Percentiles rank a stretch among this genome's conserved stretches.
Conservation (phyloP, 176 grass and related monocot species). For the Zea mays region DNA sequence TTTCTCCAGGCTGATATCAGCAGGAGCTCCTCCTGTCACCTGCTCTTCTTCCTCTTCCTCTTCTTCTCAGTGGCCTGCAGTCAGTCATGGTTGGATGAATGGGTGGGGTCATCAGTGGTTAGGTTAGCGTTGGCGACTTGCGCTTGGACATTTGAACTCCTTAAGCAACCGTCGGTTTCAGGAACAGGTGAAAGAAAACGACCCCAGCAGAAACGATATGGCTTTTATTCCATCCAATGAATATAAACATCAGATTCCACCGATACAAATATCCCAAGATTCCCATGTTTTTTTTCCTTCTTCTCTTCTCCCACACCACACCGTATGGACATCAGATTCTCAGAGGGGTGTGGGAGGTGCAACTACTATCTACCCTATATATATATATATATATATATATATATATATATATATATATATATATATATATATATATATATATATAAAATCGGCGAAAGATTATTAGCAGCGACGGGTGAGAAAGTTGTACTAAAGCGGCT, state of each 20-base stretch:
- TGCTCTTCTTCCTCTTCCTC: constrained; percentile 39
- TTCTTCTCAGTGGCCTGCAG: constrained; percentile 38
- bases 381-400: background rate
- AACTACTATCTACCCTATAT: constrained; percentile 44
- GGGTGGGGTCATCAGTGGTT: constrained; percentile 41
- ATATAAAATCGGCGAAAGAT: background rate
- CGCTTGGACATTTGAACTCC: constrained; percentile 41
- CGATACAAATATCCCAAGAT: constrained; percentile 49
- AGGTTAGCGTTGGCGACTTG: constrained; percentile 45
- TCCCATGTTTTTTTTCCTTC: constrained; percentile 30
- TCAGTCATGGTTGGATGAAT: background rate
- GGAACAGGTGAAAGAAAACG: constrained; percentile 45
- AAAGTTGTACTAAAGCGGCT: constrained; percentile 48
- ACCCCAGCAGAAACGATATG: constrained; percentile 34
- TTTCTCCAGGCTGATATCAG: constrained; percentile 44
- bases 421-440: background rate
- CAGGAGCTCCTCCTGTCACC: constrained; percentile 38
- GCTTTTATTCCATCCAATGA: constrained; percentile 51
- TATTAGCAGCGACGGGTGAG: constrained; percentile 49
- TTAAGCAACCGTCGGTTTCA: constrained; percentile 57
- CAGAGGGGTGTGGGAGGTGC: constrained; percentile 43
- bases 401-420: background rate
- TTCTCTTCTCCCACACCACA: constrained; percentile 1
- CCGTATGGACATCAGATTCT: constrained; percentile 16
- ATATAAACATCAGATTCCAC: constrained; percentile 55